Base-by-base conservation (phyloP, 2,329 filamentous ascomycete species). In the Hyphodiscus sp. region DNA sequence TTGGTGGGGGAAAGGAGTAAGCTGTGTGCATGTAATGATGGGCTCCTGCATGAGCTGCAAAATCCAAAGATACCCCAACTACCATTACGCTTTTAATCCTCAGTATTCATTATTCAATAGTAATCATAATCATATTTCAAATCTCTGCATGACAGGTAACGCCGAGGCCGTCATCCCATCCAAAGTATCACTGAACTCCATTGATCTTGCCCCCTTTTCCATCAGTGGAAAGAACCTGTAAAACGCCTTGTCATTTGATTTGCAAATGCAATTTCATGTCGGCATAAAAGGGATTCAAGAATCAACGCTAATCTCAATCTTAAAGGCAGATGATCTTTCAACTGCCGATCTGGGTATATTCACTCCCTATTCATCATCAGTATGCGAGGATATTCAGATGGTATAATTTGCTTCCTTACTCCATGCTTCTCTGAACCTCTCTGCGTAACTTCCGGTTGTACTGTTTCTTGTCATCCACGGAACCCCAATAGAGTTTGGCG, bases 401-500 rank as follows among this genome's bases (percentile, higher is more conserved):
- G 4, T 45, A 8, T 1, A 2, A 43, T 16, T 49, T 10, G 16
- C 11, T 4, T 10, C 11, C 61, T 61, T 61, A 83, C 75, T 86
- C 82, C 72, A 82, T 77, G 64, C 81, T 85, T 59, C 79, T 73
- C 67, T 85, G 87, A 2, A 94, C 87, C 10, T 87, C 88, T 63
- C 89, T 80, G 50, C 92, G 82, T 57, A 97, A 76, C 57, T 83
- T 82, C 50, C 92, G 82, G 63, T 87, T 91, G 73, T 97, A 97
- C 60, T 82, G 73, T 71, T 91, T 96, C 67, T 88, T 87, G 50
- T 92, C 86, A 2, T 91, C 86, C 0, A 80, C 72, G 3, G 78
- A 78, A 2, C 91, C 91, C 92, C 94, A 99, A 67, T 86, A 94
- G 45, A 97, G 74, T 69, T 85, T 89, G 42, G 87, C 85, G 1